A percentile compares a stretch with the other conserved stretches of the same genome.
phyloP scores from a whole-genome alignment of 441 rosid species.

The Brassica balearica region DNA sequence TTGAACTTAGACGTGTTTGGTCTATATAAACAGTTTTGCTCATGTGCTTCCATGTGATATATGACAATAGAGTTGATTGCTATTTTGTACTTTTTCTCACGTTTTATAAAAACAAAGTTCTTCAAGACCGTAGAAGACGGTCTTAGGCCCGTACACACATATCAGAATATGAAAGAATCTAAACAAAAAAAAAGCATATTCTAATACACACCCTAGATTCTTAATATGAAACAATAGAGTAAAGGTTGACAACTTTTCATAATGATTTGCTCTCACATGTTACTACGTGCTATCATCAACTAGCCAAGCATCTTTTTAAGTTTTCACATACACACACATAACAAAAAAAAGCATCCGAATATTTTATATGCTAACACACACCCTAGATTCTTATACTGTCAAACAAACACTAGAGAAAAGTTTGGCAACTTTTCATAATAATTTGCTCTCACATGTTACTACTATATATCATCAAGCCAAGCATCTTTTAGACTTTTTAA shows the following conservation, averaged over 20 bases:
- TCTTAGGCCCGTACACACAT: background rate
- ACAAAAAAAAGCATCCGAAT: too few species aligned
- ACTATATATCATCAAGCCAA: slow-evolving; percentile 9
- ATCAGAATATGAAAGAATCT: too few species aligned
- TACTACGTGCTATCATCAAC: background rate
- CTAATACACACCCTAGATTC: slow-evolving; percentile 7
- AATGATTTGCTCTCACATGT: background rate
- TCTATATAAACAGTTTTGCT: background rate
- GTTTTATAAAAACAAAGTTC: background rate
- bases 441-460: background rate
- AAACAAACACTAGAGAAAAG: slow-evolving; percentile 4
- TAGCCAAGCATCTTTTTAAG: background rate
- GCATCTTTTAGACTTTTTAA: background rate
- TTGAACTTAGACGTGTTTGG: slow-evolving; percentile 29
- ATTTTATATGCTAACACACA: slow-evolving; percentile 1
- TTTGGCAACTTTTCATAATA: background rate
- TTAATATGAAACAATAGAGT: background rate
- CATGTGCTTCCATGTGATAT: slow-evolving; percentile 40
- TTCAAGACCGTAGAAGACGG: background rate
- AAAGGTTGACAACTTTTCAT: background rate
- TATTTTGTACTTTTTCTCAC: slow-evolving; percentile 36
- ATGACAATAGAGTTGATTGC: slow-evolving; percentile 31
- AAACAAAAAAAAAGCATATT: background rate
- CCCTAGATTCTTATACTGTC: background rate
- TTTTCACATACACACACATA: too few species aligned